Percentiles rank a stretch among this genome's conserved stretches.
phyloP scores from a whole-genome alignment of 2,329 filamentous ascomycete species.

The Sclerotinia nivalis region DNA sequence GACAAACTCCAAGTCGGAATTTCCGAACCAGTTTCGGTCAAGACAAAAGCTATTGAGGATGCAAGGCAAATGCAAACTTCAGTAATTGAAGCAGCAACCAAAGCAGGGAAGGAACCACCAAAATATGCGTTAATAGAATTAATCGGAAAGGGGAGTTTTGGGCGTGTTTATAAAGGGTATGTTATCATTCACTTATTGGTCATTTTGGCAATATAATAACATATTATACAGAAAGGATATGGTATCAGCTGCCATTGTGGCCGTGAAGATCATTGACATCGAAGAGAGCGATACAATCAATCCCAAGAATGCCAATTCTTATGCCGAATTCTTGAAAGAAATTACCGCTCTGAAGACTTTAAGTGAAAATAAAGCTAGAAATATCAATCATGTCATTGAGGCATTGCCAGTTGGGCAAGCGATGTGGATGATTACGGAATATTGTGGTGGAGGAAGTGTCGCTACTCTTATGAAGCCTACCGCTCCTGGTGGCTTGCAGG shows the following conservation, averaged over 20 bases:
- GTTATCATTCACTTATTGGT: conserved; percentile 12
- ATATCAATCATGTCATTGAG: conserved; percentile 80
- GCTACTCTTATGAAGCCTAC: conserved; percentile 72
- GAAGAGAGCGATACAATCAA: conserved; percentile 72
- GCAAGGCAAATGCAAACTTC: conserved; percentile 67
- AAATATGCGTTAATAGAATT: conserved; percentile 69
- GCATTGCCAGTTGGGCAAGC: conserved; percentile 74
- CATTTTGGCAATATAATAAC: not conserved
- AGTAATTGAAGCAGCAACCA: conserved; percentile 62
- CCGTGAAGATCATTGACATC: conserved; percentile 82
- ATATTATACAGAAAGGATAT: conserved; percentile 37
- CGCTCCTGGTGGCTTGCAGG: conserved; percentile 62
- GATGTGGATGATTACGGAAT: conserved; percentile 87
- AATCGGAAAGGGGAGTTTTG: conserved; percentile 74
- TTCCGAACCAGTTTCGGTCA: conserved; percentile 29
- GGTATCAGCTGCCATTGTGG: conserved; percentile 55
- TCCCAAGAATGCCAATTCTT: conserved; percentile 65
- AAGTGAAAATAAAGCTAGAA: conserved; percentile 71
- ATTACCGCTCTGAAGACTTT: conserved; percentile 70
- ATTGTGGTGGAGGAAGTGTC: conserved; percentile 82
- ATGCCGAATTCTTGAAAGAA: conserved; percentile 69
- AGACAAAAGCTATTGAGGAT: conserved; percentile 55
- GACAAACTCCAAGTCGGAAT: conserved; percentile 27
- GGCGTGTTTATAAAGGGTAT: conserved; percentile 68
- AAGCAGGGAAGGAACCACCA: conserved; percentile 60